Evolutionary conservation across 306 rosid species (phyloP), one percentile per base, ranked within the genome.

Genomic region (Sophora flavescens): DNA sequence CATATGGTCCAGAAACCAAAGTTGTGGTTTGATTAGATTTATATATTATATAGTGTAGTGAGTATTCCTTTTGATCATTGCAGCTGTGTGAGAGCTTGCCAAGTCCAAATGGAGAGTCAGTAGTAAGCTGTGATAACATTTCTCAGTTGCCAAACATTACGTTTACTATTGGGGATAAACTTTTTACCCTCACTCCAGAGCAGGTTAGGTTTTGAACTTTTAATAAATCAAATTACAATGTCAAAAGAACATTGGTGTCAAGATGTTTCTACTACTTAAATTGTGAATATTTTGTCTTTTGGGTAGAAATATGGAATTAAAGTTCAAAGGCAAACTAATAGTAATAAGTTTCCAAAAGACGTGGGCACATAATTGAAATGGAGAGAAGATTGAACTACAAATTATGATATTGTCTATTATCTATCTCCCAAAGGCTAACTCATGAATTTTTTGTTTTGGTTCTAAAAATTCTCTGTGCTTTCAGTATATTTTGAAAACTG

Each of bases 51-150:
- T 10, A 45, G 45, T 75, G 41, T 74, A 38, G n/a, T 78, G 28
- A 70, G 17, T 38, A 22, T n/a, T 54, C 26, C 17, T 79, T 73
- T 66, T 69, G 44, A 68, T 68, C 58, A 65, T 57, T 70, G 57
- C 84, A 93, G 98, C 82, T 93, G 18, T 93, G 97, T 13, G 87
- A 93, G 69, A 88, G 82, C 86, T 86, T 89, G 75, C 97, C 97
- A 38, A 89, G 93, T 86, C 98, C 98, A 50, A 79, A 82, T 13
- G 97, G 93, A 70, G 98, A 91, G 78, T 87, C 93, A 0, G 33
- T 83, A 14, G 83, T 93, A 17, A 71, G 73, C 65, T 93, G 98
- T 74, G 82, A 81, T 17, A 81, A 81, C 82, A 70, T 91, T 76
- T 84, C 85, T 48, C 70, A 64, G 63, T 75, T 93, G 92, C 98